A percentile compares a stretch with the other conserved stretches of the same genome.
Evolutionary conservation across 139 green algal species (phyloP).

Genomic region (Chlorella sp.): DNA sequence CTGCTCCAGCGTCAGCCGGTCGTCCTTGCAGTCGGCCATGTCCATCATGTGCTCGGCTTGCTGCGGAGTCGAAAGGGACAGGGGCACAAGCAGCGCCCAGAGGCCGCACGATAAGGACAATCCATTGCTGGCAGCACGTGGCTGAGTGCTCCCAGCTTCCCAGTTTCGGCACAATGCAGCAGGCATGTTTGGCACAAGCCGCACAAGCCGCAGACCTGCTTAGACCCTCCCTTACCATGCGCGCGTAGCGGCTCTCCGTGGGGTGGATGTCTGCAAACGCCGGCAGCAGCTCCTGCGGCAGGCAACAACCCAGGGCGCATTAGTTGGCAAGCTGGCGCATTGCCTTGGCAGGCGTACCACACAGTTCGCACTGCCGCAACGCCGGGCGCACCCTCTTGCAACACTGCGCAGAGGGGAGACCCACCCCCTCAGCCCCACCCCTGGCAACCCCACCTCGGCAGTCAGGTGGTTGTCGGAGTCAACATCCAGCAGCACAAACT

Average conservation of each 20-base stretch:
- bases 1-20: slow-evolving; percentile 29
- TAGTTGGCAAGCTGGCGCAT: too few relatives aligned
- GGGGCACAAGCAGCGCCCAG: too few relatives aligned
- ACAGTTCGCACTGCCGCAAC: too few relatives aligned
- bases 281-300: slow-evolving; percentile 26
- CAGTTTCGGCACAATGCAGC: too few relatives aligned
- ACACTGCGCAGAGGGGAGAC: too few relatives aligned
- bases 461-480: slow-evolving; percentile 5
- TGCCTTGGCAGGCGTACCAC: too few relatives aligned
- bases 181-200: too few relatives aligned
- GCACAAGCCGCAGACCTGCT: too few relatives aligned
- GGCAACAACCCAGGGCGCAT: neutral
- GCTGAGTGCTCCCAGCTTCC: too few relatives aligned
- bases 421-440: neutral
- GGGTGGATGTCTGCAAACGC: slow-evolving; percentile 34
- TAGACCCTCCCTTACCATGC: slow-evolving; percentile 24
- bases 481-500: slow-evolving; percentile 37
- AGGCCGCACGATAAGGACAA: too few relatives aligned
- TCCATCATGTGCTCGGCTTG: slow-evolving; percentile 43
- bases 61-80: neutral
- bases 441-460: slow-evolving; percentile 10
- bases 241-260: slow-evolving; percentile 29
- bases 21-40: slow-evolving; percentile 30
- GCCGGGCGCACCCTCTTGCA: too few relatives aligned
- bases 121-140: too few relatives aligned